phyloP scores from a whole-genome alignment of 2,329 filamentous ascomycete genomes.

The Cyphellophora attinorum region DNA sequence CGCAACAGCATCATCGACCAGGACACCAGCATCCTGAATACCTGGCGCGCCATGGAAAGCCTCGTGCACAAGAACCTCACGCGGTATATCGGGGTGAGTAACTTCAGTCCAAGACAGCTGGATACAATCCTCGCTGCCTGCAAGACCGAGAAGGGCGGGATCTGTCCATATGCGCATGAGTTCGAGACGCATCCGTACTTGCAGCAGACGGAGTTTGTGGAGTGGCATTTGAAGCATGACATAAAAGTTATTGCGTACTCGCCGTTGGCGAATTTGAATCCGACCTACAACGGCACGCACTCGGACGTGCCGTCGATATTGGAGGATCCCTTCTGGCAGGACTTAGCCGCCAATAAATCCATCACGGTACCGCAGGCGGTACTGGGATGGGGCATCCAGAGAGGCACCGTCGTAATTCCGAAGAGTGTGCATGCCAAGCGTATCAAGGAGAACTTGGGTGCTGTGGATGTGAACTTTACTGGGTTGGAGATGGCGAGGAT shows the following conservation, averaged over 20 bases:
- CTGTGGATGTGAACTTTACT: slow-evolving; percentile 13
- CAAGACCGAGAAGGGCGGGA: too few relatives aligned
- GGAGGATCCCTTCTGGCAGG: slow-evolving; percentile 30
- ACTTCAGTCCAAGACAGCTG: slow-evolving; percentile 23
- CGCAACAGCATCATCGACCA: slow-evolving; percentile 21
- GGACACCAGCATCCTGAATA: slow-evolving; percentile 24
- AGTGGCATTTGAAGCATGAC: slow-evolving; percentile 24
- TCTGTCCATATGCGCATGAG: slow-evolving; percentile 24
- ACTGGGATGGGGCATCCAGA: slow-evolving; percentile 39
- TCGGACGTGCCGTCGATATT: slow-evolving; percentile 27
- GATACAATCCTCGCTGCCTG: slow-evolving; percentile 20
- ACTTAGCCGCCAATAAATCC: slow-evolving; percentile 31
- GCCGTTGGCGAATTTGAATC: slow-evolving; percentile 36
- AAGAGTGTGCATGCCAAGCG: slow-evolving; percentile 36
- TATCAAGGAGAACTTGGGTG: slow-evolving; percentile 36
- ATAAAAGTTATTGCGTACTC: slow-evolving; percentile 30
- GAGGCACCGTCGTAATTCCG: slow-evolving; percentile 41
- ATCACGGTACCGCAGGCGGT: slow-evolving; percentile 35
- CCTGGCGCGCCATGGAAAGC: slow-evolving; percentile 57
- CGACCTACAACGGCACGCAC: slow-evolving; percentile 29
- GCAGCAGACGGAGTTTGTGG: slow-evolving; percentile 26
- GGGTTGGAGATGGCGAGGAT: slow-evolving; percentile 19
- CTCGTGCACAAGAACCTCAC: slow-evolving; percentile 44
- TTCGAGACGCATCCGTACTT: slow-evolving; percentile 30
- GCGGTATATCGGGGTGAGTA: slow-evolving; percentile 57